These are phyloP conservation scores for Fusarium sp. DNA, from an alignment of 2,329 filamentous ascomycete genomes.

Conservation along the genomic window DNA sequence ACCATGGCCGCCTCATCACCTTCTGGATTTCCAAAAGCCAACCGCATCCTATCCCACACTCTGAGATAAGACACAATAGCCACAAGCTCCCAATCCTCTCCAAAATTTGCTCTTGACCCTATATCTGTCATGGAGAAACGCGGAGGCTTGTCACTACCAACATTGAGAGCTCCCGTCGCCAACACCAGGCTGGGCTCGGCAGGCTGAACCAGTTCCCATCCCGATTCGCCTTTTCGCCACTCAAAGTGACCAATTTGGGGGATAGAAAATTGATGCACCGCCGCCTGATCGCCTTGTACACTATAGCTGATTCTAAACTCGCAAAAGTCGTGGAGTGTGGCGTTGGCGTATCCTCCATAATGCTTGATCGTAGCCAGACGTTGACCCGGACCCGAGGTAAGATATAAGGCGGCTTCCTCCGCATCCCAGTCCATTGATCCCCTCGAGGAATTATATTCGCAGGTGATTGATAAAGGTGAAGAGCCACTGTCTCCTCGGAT, in stretches of 20 bases:
- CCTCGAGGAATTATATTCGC: not conserved
- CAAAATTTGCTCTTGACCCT: not conserved
- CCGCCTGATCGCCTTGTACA: not conserved
- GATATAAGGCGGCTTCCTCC: not conserved
- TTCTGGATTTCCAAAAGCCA: not conserved
- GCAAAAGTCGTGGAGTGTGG: not conserved
- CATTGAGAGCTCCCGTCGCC: not conserved
- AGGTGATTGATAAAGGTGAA: not conserved
- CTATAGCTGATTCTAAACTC: not conserved
- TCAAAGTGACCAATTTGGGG: not conserved
- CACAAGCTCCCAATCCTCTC: not conserved
- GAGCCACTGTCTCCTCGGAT: not conserved
- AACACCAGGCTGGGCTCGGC: not conserved
- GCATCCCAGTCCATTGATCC: not conserved
- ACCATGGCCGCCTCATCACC: not conserved
- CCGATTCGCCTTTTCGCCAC: not conserved
- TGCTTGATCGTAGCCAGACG: not conserved
- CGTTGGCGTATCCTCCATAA: not conserved
- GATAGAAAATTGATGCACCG: not conserved
- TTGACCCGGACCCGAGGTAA: not conserved
- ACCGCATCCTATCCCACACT: not conserved
- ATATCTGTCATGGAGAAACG: not conserved
- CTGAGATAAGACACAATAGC: not conserved
- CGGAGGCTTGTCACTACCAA: not conserved
- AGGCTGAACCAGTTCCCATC: not conserved